phyloP scores from a whole-genome alignment of 108 stramenopile genomes.

The Nannochloropsis oceanica region DNA sequence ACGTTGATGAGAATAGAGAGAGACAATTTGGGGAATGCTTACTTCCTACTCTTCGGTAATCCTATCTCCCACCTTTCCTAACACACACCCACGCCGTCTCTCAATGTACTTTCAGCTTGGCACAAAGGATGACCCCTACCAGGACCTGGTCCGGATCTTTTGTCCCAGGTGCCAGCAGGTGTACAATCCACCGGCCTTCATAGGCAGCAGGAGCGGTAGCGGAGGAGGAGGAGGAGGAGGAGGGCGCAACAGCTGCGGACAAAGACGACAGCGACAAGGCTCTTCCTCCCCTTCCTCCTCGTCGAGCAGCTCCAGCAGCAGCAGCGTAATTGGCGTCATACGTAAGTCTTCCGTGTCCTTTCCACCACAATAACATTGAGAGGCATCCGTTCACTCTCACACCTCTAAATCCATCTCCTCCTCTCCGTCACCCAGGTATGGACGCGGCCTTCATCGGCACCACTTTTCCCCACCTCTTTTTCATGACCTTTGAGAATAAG shows the following conservation, averaged over 20 bases:
- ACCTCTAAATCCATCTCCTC: background rate
- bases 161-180: slow-evolving; percentile 79
- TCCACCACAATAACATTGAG: too few relatives aligned
- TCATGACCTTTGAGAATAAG: slow-evolving; percentile 74
- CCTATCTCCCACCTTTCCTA: background rate
- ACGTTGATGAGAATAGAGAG: background rate
- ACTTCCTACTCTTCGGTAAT: background rate
- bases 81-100: background rate
- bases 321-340: slow-evolving; percentile 1
- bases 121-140: slow-evolving; percentile 61
- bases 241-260: background rate
- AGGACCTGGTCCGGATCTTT: slow-evolving; percentile 69
- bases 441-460: slow-evolving; percentile 87
- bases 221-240: background rate
- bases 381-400: too few relatives aligned
- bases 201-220: background rate
- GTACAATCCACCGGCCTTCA: slow-evolving; percentile 30
- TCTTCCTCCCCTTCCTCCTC: slow-evolving; percentile 1
- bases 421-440: background rate
- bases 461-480: slow-evolving; percentile 81
- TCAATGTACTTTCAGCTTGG: slow-evolving; percentile 40
- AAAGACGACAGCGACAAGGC: slow-evolving; percentile 22
- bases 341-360: background rate
- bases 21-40: background rate
- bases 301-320: slow-evolving; percentile 20